Evolutionary conservation across 2,329 filamentous ascomycete species (phyloP).

Genomic region (Venturia carpophila): DNA sequence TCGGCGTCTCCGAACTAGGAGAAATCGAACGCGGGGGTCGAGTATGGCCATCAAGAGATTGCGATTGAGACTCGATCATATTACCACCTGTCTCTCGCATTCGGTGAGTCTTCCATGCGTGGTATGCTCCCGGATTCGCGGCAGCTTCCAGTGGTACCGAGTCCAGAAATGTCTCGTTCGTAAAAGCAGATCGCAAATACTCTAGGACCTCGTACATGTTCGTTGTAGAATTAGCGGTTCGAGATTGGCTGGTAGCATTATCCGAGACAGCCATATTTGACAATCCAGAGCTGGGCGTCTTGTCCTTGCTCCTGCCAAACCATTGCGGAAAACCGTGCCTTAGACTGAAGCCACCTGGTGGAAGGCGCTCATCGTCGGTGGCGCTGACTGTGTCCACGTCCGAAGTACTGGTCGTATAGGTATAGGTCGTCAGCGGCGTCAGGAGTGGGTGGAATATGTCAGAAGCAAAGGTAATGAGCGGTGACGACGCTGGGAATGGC

Average conservation of each 20-base stretch:
- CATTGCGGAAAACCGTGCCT: slow-evolving; percentile 85
- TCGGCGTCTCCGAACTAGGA: neutral
- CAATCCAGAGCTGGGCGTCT: neutral
- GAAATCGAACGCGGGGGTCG: slow-evolving; percentile 2
- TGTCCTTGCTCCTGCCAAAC: slow-evolving; percentile 51
- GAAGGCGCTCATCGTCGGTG: slow-evolving; percentile 71
- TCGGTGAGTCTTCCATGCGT: slow-evolving; percentile 77
- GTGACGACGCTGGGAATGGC: slow-evolving; percentile 69
- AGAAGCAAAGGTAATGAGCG: slow-evolving; percentile 78
- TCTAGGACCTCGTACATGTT: slow-evolving; percentile 61
- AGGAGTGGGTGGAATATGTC: slow-evolving; percentile 94
- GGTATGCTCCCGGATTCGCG: slow-evolving; percentile 86
- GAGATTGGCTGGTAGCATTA: neutral
- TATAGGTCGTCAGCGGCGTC: slow-evolving; percentile 88
- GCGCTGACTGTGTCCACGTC: slow-evolving; percentile 73
- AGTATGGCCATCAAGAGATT: neutral
- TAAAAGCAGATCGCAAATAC: slow-evolving; percentile 78
- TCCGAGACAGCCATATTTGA: neutral
- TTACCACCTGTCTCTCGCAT: slow-evolving; percentile 23
- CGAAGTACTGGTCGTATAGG: slow-evolving; percentile 64
- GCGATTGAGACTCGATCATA: neutral
- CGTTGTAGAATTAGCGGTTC: neutral
- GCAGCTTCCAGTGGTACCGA: slow-evolving; percentile 71
- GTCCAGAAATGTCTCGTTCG: slow-evolving; percentile 69
- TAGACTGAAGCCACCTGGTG: slow-evolving; percentile 83